These are phyloP conservation scores for Pleurozium schreberi DNA, from an alignment of 225 moss, liverwort and hornwort species.

Conservation along the genomic window DNA sequence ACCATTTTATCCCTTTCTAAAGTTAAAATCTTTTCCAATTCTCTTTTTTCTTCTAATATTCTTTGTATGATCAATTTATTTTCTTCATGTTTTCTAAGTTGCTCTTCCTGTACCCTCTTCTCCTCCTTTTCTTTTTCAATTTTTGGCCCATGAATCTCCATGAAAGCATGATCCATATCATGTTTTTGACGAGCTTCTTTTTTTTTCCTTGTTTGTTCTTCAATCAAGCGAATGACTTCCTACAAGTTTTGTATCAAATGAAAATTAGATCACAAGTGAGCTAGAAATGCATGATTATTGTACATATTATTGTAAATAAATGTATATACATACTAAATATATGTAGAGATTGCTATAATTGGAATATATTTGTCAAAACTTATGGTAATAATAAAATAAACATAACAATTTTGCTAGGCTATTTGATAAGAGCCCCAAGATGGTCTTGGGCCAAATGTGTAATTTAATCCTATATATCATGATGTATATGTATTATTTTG, in stretches of 20 bases:
- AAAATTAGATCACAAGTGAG: neutral
- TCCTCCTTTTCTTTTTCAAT: neutral
- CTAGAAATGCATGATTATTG: neutral
- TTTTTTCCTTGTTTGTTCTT: neutral
- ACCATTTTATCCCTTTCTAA: conserved; percentile 6
- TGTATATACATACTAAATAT: neutral
- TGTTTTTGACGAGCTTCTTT: neutral
- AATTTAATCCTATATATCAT: neutral
- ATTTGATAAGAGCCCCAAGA: neutral
- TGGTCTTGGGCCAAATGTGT: too few relatives aligned
- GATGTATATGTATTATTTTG: too few relatives aligned
- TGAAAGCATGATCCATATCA: neutral
- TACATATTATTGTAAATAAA: neutral
- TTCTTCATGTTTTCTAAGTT: neutral
- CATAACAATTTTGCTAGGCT: neutral
- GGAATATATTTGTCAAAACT: neutral
- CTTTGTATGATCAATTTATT: neutral
- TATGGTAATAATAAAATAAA: neutral
- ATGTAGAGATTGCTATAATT: neutral
- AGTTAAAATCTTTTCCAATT: neutral
- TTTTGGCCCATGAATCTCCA: neutral
- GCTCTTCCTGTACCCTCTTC: neutral
- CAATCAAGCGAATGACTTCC: neutral
- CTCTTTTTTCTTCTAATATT: neutral
- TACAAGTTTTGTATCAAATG: neutral